Conservation (phyloP, 2,329 filamentous ascomycete species). For the Fusarium floridanum region DNA sequence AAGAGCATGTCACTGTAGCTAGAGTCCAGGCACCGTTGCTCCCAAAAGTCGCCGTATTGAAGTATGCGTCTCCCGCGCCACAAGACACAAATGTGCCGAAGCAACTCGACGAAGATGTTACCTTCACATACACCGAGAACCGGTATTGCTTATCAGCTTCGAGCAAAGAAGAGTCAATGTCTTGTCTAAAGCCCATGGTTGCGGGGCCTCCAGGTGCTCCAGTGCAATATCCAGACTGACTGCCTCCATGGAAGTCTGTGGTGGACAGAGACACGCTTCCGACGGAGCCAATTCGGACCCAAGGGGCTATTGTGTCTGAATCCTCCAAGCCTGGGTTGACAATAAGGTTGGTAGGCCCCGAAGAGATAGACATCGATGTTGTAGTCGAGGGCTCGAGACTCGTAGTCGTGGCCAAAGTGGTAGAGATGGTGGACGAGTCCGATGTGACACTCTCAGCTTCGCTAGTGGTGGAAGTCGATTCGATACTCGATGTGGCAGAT, state of each 20-base stretch:
- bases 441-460: background rate
- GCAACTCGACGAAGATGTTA: background rate
- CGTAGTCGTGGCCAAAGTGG: background rate
- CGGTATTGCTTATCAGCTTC: conserved; percentile 1
- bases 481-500: background rate
- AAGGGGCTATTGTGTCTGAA: background rate
- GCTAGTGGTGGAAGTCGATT: background rate
- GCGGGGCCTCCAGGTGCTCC: background rate
- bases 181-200: background rate
- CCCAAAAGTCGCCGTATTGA: background rate
- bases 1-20: conserved; percentile 6
- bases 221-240: background rate
- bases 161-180: background rate
- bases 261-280: background rate
- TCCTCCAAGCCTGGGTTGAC: background rate
- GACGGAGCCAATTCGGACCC: background rate
- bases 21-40: background rate
- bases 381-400: conserved; percentile 1
- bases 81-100: background rate
- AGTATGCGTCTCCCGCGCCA: conserved; percentile 1
- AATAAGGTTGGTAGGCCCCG: background rate
- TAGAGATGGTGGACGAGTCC: background rate
- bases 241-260: background rate
- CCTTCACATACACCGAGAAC: background rate
- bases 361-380: background rate